Percentiles rank a stretch among this genome's conserved stretches.
These are phyloP conservation scores for Onygenales sp. DNA, from an alignment of 2,329 filamentous ascomycete species.

Conservation along the genomic window DNA sequence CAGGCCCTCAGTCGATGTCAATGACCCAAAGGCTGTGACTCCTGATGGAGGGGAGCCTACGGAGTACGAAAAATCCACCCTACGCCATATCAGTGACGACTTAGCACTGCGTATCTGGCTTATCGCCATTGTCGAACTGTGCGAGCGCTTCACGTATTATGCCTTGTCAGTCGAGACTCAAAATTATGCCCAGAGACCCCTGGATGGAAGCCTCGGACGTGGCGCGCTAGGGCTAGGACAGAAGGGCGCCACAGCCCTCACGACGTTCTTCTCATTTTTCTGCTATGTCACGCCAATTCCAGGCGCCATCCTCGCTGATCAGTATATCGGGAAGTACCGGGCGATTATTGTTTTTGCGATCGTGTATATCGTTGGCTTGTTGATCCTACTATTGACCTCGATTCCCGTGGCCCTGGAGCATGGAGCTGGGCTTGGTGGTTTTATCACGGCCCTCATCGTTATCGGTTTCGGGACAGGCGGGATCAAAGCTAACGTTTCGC, in stretches of 20 bases:
- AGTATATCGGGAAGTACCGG: constrained; percentile 51
- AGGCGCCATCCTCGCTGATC: constrained; percentile 50
- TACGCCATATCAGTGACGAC: constrained; percentile 46
- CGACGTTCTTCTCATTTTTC: constrained; percentile 48
- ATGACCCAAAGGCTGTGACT: too few species aligned
- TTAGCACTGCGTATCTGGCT: constrained; percentile 46
- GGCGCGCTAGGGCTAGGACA: constrained; percentile 32
- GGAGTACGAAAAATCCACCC: constrained; percentile 39
- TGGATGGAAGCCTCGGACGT: constrained; percentile 28
- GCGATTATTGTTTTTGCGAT: constrained; percentile 47
- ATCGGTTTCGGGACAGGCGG: constrained; percentile 57
- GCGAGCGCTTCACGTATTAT: constrained; percentile 51
- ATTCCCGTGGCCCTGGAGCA: constrained; percentile 42
- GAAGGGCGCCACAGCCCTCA: constrained; percentile 38
- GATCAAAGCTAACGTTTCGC: constrained; percentile 57
- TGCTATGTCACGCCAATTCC: constrained; percentile 48
- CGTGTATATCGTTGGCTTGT: constrained; percentile 48
- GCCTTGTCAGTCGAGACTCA: constrained; percentile 45
- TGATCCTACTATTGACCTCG: constrained; percentile 46
- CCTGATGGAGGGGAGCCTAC: constrained; percentile 38
- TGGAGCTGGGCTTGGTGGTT: constrained; percentile 42
- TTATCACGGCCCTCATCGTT: constrained; percentile 48
- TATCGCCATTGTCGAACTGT: constrained; percentile 46
- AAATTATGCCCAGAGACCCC: constrained; percentile 42
- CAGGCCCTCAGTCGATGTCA: too few species aligned